These are phyloP conservation scores for Fraxinus americana DNA, from an alignment of 257 asterid species.

Conservation along the genomic window DNA sequence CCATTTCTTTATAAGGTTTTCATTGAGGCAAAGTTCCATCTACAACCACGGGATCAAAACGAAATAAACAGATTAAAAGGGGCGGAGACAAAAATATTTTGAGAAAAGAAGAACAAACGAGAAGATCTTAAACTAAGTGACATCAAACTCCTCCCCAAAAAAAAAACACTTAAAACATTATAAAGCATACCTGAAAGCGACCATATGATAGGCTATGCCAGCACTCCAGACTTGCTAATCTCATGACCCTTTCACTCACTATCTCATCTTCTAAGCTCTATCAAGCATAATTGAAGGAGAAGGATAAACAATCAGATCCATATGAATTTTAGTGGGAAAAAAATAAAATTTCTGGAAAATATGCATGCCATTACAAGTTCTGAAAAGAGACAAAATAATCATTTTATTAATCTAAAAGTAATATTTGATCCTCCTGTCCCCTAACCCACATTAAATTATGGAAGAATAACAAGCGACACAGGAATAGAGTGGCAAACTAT, in stretches of 20 bases:
- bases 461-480: slow-evolving; percentile 7
- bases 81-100: slow-evolving; percentile 8
- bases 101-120: background rate
- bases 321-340: slow-evolving; percentile 19
- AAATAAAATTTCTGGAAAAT: slow-evolving; percentile 13
- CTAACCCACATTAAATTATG: background rate
- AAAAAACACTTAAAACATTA: background rate
- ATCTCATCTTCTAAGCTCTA: slow-evolving; percentile 97
- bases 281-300: slow-evolving; percentile 24
- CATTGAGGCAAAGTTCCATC: slow-evolving; percentile 90
- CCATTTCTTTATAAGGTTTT: slow-evolving; percentile 79
- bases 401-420: slow-evolving; percentile 13
- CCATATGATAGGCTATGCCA: slow-evolving; percentile 96
- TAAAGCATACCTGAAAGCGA: slow-evolving; percentile 76
- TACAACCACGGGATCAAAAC: slow-evolving; percentile 26
- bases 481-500: background rate
- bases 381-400: background rate
- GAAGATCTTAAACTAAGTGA: slow-evolving; percentile 3
- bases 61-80: slow-evolving; percentile 18
- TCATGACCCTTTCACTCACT: slow-evolving; percentile 83
- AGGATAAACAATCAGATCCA: slow-evolving; percentile 23
- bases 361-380: slow-evolving; percentile 18
- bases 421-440: background rate
- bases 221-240: slow-evolving; percentile 86
- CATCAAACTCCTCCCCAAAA: background rate